A percentile compares a stretch with the other conserved stretches of the same genome.
These are phyloP conservation scores for Seiridium cupressi DNA, from an alignment of 2,329 filamentous ascomycete genomes.

Conservation along the genomic window DNA sequence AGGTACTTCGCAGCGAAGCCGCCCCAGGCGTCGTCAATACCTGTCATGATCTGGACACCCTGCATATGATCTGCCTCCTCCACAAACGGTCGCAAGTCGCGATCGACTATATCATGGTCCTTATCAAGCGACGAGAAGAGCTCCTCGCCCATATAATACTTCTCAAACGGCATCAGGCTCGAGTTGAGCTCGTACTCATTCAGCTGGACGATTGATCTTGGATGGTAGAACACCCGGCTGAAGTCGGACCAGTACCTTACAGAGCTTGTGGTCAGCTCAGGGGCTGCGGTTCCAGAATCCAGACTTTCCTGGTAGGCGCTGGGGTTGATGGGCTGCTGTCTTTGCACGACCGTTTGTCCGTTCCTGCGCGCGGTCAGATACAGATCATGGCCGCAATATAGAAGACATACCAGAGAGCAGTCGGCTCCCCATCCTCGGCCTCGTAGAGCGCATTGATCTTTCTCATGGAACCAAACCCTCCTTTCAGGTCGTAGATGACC, in stretches of 20 bases:
- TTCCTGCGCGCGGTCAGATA: conserved; percentile 47
- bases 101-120: conserved; percentile 83
- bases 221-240: conserved; percentile 89
- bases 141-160: conserved; percentile 70
- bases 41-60: conserved; percentile 74
- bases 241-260: conserved; percentile 99
- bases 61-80: conserved; percentile 95
- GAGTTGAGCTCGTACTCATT: conserved; percentile 86
- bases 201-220: conserved; percentile 80
- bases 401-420: conserved; percentile 36
- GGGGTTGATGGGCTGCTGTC: conserved; percentile 63
- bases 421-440: conserved; percentile 28
- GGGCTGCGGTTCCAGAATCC: conserved; percentile 65
- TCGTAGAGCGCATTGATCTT: conserved; percentile 90
- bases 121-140: conserved; percentile 71
- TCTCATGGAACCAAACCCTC: conserved; percentile 82
- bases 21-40: conserved; percentile 77
- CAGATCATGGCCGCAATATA: not conserved
- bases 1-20: conserved; percentile 73
- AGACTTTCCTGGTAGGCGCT: conserved; percentile 79
- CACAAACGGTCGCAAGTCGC: conserved; percentile 83
- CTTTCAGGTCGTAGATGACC: conserved; percentile 92
- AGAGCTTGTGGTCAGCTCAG: conserved; percentile 62
- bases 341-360: conserved; percentile 66
- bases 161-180: conserved; percentile 77